These are phyloP conservation scores for Platanus orientalis DNA, from an alignment of 164 flowering plant species.

Conservation along the genomic window DNA sequence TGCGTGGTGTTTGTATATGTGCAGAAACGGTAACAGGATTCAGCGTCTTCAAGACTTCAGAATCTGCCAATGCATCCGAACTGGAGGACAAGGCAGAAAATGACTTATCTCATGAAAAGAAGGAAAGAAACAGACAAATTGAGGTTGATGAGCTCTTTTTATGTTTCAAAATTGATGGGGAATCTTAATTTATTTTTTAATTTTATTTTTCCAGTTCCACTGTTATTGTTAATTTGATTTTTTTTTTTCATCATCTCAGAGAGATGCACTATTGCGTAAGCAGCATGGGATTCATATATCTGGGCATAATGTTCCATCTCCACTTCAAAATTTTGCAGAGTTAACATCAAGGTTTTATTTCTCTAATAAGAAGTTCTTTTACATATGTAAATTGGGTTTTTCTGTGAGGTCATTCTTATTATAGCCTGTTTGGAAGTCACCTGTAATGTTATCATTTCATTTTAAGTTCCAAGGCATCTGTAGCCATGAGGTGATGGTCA, in stretches of 20 bases:
- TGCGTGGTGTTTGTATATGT: slow-evolving; percentile 5
- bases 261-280: slow-evolving; percentile 67
- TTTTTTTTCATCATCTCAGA: slow-evolving; percentile 28
- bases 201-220: too few relatives aligned
- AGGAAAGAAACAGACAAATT: slow-evolving; percentile 54
- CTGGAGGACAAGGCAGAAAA: slow-evolving; percentile 19
- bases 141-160: slow-evolving; percentile 47
- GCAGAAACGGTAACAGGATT: slow-evolving; percentile 65
- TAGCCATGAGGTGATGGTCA: too few relatives aligned
- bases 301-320: slow-evolving; percentile 72
- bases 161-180: too few relatives aligned
- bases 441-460: too few relatives aligned
- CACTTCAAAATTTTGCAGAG: slow-evolving; percentile 61
- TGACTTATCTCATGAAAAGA: slow-evolving; percentile 28
- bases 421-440: too few relatives aligned
- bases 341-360: slow-evolving; percentile 54
- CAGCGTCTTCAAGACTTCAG: slow-evolving; percentile 59
- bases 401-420: neutral
- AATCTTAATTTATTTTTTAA: neutral
- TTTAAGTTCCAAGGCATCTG: too few relatives aligned
- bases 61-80: slow-evolving; percentile 23
- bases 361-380: neutral
- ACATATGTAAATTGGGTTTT: neutral
- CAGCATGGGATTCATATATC: slow-evolving; percentile 66
- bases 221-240: too few relatives aligned